Percentiles rank a stretch among this genome's conserved stretches.
Evolutionary conservation across 1,284 basidiomycete genomes (phyloP).

Genomic region (Pyrrhoderma noxium): DNA sequence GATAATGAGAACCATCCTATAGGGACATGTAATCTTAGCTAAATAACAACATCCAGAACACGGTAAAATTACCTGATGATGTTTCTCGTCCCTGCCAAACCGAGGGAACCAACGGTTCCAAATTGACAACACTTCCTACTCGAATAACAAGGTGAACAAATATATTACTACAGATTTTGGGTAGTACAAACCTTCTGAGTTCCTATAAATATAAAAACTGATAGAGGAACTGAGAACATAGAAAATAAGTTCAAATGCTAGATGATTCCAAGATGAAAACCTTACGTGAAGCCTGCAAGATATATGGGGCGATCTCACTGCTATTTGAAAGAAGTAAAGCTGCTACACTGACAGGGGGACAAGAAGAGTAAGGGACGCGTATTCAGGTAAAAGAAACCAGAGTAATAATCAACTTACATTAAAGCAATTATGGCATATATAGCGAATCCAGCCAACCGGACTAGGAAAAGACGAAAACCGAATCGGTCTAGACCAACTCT

Average conservation of each 20-base stretch:
- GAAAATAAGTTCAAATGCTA: not conserved
- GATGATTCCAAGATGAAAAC: not conserved
- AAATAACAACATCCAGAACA: not conserved
- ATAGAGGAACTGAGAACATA: slow-evolving; percentile 12
- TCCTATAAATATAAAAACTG: slow-evolving; percentile 17
- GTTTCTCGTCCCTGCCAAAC: not conserved
- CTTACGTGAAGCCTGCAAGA: slow-evolving; percentile 16
- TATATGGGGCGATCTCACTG: slow-evolving; percentile 13
- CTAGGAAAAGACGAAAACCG: slow-evolving; percentile 10
- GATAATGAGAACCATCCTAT: not conserved
- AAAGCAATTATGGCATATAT: slow-evolving; percentile 17
- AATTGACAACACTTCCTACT: slow-evolving; percentile 14
- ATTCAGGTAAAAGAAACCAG: not conserved
- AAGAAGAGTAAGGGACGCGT: not conserved
- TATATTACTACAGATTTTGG: not conserved
- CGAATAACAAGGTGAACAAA: not conserved
- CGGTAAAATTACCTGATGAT: not conserved
- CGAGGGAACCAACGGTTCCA: slow-evolving; percentile 9
- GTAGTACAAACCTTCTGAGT: slow-evolving; percentile 15
- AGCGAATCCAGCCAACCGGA: slow-evolving; percentile 15
- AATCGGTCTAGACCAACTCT: slow-evolving; percentile 9
- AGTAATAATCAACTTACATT: slow-evolving; percentile 13
- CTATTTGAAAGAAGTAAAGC: slow-evolving; percentile 8
- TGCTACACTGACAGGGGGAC: slow-evolving; percentile 4
- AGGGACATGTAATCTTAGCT: not conserved